These are phyloP conservation scores for Dictyostelium citrinum DNA, from an alignment of 78 protist species.

Conservation along the genomic window DNA sequence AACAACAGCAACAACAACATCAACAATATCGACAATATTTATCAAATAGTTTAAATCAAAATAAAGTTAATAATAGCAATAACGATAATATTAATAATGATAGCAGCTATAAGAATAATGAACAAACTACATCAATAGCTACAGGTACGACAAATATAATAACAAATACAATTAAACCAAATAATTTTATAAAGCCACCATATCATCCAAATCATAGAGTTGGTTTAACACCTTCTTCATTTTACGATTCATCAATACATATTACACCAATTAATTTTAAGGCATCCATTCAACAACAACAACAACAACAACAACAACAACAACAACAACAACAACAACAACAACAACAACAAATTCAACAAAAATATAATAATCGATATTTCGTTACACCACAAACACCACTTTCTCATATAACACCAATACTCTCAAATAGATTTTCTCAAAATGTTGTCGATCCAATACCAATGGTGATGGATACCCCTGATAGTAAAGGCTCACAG, in stretches of 20 bases:
- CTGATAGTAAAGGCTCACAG: background rate
- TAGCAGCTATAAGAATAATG: background rate
- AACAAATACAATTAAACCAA: background rate
- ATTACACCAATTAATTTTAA: conserved; percentile 20
- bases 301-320: conserved; percentile 10
- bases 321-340: conserved; percentile 20
- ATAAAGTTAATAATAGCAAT: background rate
- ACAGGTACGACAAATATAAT: background rate
- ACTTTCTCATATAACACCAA: conserved; percentile 31
- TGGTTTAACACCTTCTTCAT: background rate
- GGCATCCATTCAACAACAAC: background rate
- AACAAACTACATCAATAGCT: background rate
- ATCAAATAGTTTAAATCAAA: background rate
- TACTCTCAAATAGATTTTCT: background rate
- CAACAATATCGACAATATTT: background rate
- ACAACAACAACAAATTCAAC: background rate
- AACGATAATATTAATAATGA: background rate
- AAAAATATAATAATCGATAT: background rate
- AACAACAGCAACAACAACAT: background rate
- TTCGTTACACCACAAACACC: conserved; percentile 40
- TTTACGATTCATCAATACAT: background rate
- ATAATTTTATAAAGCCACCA: background rate
- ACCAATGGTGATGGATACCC: conserved; percentile 49
- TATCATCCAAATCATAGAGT: background rate
- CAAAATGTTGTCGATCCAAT: conserved; percentile 4